phyloP scores from a whole-genome alignment of 495 filamentous ascomycete genomes.

The Neurospora sp. region DNA sequence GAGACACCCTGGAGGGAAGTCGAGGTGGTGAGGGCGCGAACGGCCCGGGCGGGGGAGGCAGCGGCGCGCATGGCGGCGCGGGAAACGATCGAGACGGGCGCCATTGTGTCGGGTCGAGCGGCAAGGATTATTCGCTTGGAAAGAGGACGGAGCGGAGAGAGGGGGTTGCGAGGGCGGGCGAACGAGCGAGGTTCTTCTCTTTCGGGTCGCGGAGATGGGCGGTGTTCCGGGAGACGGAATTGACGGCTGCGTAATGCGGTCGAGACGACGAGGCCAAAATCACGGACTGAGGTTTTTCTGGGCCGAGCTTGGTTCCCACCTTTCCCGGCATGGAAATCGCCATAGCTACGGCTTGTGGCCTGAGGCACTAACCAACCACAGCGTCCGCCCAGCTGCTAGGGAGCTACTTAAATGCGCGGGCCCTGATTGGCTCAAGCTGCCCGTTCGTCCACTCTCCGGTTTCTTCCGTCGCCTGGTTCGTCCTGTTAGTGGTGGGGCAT shows the following conservation, averaged over 20 bases:
- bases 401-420: slow-evolving; percentile 6
- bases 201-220: background rate
- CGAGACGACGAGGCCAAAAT: slow-evolving; percentile 6
- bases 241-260: background rate
- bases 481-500: background rate
- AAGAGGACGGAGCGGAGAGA: background rate
- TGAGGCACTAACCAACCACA: slow-evolving; percentile 16
- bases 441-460: slow-evolving; percentile 5
- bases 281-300: slow-evolving; percentile 42
- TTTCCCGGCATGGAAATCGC: slow-evolving; percentile 12
- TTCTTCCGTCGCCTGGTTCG: slow-evolving; percentile 12
- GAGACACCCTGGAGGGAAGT: slow-evolving; percentile 24
- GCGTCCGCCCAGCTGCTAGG: background rate
- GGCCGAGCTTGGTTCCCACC: slow-evolving; percentile 26
- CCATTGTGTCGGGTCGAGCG: slow-evolving; percentile 24
- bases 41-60: slow-evolving; percentile 20
- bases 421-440: slow-evolving; percentile 16
- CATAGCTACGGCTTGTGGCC: slow-evolving; percentile 13
- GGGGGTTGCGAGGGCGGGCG: background rate
- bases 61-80: slow-evolving; percentile 36
- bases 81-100: slow-evolving; percentile 36
- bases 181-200: background rate
- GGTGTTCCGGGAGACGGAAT: background rate
- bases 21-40: slow-evolving; percentile 39
- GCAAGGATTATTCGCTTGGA: background rate